phyloP scores from a whole-genome alignment of 768 basidiomycete genomes.

The Tricholoma terreum region DNA sequence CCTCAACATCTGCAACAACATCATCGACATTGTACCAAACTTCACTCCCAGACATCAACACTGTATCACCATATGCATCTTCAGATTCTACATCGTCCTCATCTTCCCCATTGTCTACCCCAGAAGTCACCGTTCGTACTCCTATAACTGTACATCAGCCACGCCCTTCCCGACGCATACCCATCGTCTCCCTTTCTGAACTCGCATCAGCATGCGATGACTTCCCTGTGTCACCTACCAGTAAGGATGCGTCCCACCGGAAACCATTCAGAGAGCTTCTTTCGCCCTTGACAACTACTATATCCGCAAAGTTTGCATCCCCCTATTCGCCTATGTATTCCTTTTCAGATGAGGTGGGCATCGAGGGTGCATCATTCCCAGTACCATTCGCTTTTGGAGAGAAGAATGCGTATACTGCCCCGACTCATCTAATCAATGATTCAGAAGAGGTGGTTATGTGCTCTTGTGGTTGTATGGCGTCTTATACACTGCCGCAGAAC shows the following conservation, averaged over 20 bases:
- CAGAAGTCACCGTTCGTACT: conserved; percentile 14
- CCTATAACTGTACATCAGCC: conserved; percentile 43
- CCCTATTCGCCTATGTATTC: conserved; percentile 14
- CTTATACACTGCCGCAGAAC: neutral
- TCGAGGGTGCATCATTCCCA: neutral
- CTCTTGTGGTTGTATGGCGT: conserved; percentile 14
- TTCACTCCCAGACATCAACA: conserved; percentile 4
- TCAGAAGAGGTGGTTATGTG: conserved; percentile 18
- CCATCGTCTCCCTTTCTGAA: conserved; percentile 41
- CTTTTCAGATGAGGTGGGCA: conserved; percentile 1
- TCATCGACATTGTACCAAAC: conserved; percentile 3
- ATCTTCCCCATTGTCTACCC: conserved; percentile 20
- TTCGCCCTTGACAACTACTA: conserved; percentile 18
- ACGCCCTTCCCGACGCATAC: conserved; percentile 43
- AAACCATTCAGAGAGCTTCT: conserved; percentile 6
- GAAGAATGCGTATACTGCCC: conserved; percentile 4
- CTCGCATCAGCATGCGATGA: conserved; percentile 39
- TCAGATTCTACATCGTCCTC: conserved; percentile 15
- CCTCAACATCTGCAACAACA: conserved; percentile 10
- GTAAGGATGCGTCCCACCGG: neutral
- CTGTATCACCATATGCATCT: conserved; percentile 16
- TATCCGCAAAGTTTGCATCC: conserved; percentile 16
- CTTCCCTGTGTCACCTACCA: conserved; percentile 1
- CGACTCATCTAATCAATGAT: conserved; percentile 1
- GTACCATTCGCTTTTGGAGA: neutral